A percentile compares a stretch with the other conserved stretches of the same genome.
Conservation (phyloP, 2,329 filamentous ascomycete genomes). For the Aspergillus sp. region DNA sequence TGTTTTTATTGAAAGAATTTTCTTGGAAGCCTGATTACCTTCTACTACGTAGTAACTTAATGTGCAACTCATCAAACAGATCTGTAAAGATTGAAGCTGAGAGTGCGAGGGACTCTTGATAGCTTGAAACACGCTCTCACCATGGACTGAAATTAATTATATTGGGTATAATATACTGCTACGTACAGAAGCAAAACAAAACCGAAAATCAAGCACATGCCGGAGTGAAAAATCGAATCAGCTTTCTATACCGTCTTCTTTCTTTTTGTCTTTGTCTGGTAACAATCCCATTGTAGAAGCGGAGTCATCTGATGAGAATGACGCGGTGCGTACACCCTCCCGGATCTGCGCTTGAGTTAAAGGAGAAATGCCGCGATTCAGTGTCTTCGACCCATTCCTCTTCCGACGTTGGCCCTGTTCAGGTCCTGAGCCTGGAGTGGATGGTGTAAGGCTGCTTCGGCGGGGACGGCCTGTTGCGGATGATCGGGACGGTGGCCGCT, state of each 20-base stretch:
- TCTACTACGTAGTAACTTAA: too few species aligned
- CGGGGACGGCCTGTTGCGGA: slow-evolving; percentile 33
- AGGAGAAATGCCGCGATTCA: slow-evolving; percentile 34
- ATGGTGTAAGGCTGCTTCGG: slow-evolving; percentile 34
- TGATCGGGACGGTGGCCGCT: slow-evolving; percentile 35
- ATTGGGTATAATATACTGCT: slow-evolving; percentile 9
- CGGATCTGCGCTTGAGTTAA: slow-evolving; percentile 39
- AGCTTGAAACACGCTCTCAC: neutral
- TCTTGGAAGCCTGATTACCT: too few species aligned
- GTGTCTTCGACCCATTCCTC: slow-evolving; percentile 31
- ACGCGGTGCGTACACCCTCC: slow-evolving; percentile 33
- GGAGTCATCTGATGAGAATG: slow-evolving; percentile 39
- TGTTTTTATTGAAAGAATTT: neutral
- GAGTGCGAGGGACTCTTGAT: neutral
- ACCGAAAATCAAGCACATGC: neutral
- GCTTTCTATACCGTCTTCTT: slow-evolving; percentile 21
- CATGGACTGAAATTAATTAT: neutral
- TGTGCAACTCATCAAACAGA: neutral
- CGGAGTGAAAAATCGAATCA: neutral
- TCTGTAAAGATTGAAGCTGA: neutral
- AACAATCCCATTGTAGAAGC: slow-evolving; percentile 24
- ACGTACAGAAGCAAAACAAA: slow-evolving; percentile 3
- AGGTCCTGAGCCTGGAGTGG: slow-evolving; percentile 24
- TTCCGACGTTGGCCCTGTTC: slow-evolving; percentile 32
- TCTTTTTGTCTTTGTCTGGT: slow-evolving; percentile 25